Base-by-base conservation (phyloP, 805 yeast genomes). In the Starmerella davenportii region DNA sequence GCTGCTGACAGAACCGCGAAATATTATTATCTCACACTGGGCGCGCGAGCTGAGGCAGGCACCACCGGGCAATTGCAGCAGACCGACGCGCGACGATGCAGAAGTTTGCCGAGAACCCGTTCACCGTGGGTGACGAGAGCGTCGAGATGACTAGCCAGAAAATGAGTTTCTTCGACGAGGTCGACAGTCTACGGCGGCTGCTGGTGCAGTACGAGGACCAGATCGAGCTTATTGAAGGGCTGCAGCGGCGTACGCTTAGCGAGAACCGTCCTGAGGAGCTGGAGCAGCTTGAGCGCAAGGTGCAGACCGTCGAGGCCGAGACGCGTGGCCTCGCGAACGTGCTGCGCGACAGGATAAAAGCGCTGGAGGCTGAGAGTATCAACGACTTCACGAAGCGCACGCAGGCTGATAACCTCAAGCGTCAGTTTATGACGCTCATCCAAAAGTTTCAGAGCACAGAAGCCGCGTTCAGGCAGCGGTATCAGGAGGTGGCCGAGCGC, bases 371-470 rank as follows among this genome's bases (percentile, higher is more conserved):
- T 45, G 54, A 51, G 48, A 47, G 55, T 36, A 49, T 48, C 47
- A 47, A 47, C 33, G 94, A 84, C 63, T 62, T 70, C 36, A 78
- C 87, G 51, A 81, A 80, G 58, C 72, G 73, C 55, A 80, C 79
- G 44, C 96, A 90, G 64, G 92, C 93, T 33, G 94, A 84, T 55
- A 78, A 78, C 54, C 70, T 78, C 39, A 79, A 92, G 65, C 75
- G 73, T 52, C 74, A 78, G 56, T 90, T 90, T 58, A 71, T 84
- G 68, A 74, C 74, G 47, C 70, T 78, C 38, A 85, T 90, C 55
- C 90, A 82, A 59, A 82, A 74, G 56, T 82, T 79, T 63, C 74
- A 92, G 59, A 68, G 74, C 52, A 72, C 79, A 46, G 96, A 90
- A 60, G 82, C 81, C 44, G 72, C 77, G 52, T 84, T 80, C 64